Evolutionary conservation across 2,329 filamentous ascomycete genomes (phyloP).

Genomic region (Tricladium varicosporioides): DNA sequence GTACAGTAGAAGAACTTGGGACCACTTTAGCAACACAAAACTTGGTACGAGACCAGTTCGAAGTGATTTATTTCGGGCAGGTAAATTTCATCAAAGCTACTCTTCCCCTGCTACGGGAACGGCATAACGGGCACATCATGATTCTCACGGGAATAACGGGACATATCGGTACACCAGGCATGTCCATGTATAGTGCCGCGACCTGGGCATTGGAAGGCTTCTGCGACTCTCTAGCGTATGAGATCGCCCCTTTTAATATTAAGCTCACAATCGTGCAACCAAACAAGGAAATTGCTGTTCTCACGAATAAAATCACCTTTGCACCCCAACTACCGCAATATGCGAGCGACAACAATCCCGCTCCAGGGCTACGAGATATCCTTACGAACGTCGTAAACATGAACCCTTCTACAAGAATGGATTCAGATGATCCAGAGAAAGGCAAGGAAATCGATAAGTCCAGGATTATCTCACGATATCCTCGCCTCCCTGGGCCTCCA

Average conservation of each 20-base stretch:
- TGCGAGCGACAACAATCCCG: conserved; percentile 66
- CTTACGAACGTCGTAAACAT: conserved; percentile 75
- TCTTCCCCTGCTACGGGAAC: conserved; percentile 74
- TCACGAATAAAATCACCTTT: conserved; percentile 84
- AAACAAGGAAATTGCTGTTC: conserved; percentile 84
- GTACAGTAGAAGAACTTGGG: conserved; percentile 85
- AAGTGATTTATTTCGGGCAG: conserved; percentile 91
- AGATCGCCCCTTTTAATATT: conserved; percentile 95
- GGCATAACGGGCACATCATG: conserved; percentile 86
- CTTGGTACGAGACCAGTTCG: conserved; percentile 86
- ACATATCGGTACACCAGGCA: conserved; percentile 87
- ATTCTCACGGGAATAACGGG: conserved; percentile 87
- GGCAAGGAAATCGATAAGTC: conserved; percentile 17
- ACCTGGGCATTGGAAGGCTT: conserved; percentile 96
- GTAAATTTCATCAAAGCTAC: conserved; percentile 93
- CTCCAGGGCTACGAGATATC: conserved; percentile 80
- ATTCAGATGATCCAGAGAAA: conserved; percentile 9
- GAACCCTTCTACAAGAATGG: conserved; percentile 60
- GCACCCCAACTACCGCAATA: conserved; percentile 74
- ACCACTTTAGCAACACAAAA: conserved; percentile 70
- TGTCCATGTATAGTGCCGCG: conserved; percentile 87
- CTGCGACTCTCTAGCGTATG: conserved; percentile 92
- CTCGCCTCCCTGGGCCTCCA: conserved; percentile 55
- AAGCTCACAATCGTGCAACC: conserved; percentile 95
- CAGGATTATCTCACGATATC: conserved; percentile 64